Conservation (phyloP, 805 yeast species). For the Torulaspora maleeae region DNA sequence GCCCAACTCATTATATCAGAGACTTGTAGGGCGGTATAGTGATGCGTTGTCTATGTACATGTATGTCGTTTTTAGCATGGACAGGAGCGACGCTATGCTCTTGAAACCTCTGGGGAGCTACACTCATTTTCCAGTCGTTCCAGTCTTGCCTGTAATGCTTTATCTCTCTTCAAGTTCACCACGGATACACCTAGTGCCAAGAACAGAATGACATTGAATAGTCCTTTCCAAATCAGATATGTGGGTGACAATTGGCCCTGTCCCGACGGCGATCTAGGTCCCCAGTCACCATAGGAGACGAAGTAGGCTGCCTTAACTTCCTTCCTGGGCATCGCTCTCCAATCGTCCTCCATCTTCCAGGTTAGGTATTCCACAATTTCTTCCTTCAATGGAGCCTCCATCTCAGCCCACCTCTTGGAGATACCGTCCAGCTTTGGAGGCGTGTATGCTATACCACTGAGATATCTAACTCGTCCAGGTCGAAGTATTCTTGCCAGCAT, state of each 20-base stretch:
- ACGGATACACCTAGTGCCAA: slow-evolving; percentile 19
- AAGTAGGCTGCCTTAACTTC: slow-evolving; percentile 36
- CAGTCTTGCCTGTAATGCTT: slow-evolving; percentile 5
- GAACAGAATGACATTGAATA: slow-evolving; percentile 23
- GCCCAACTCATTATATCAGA: slow-evolving; percentile 84
- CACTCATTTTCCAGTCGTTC: slow-evolving; percentile 1
- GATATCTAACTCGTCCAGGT: not conserved
- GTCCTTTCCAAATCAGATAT: slow-evolving; percentile 20
- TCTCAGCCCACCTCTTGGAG: slow-evolving; percentile 32
- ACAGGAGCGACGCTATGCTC: not conserved
- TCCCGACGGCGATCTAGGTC: slow-evolving; percentile 26
- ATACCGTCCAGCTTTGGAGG: slow-evolving; percentile 35
- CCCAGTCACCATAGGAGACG: slow-evolving; percentile 39
- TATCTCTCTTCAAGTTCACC: slow-evolving; percentile 22
- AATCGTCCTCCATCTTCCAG: slow-evolving; percentile 32
- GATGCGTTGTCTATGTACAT: slow-evolving; percentile 2
- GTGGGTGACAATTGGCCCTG: slow-evolving; percentile 8
- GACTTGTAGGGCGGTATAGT: slow-evolving; percentile 30
- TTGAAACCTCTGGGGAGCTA: not conserved
- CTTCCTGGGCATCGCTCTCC: slow-evolving; percentile 29
- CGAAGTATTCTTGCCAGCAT: slow-evolving; percentile 5
- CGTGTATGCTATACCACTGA: slow-evolving; percentile 8
- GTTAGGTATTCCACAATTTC: slow-evolving; percentile 38
- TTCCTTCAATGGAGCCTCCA: slow-evolving; percentile 33
- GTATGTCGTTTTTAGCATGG: not conserved